Evolutionary conservation across 2,329 filamentous ascomycete species (phyloP), one percentile per base, ranked within the genome.

Genomic region (Colletotrichum euphorbiae): DNA sequence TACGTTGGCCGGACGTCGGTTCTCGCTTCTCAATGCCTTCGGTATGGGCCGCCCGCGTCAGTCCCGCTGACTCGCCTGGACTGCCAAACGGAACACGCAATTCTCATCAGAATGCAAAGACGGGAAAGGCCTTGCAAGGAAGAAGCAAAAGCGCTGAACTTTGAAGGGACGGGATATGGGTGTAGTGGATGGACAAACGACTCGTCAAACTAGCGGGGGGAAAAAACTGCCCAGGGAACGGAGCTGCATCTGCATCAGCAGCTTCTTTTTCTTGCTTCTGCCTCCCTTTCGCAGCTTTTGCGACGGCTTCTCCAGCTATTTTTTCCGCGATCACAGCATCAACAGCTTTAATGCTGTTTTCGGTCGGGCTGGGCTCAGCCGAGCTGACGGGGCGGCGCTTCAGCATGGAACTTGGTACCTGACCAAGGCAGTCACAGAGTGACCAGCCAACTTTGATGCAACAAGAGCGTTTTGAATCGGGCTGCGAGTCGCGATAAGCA

Each of bases 101-200:
- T 12, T 48, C 51, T 63, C 58, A 57, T 31, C 59, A 45, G 58
- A 67, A 51, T 28, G 15, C 58, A n/a, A 56, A 31, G 51, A 45
- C 17, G 59, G 64, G 58, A 62, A 62, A n/a, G 24, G 59, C 58
- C 64, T 63, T 67, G 64, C 28, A 56, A 50, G 28, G 40, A 67
- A 67, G 59, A 67, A 67, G 64, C 51, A 67, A 67, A 43, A 42
- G 19, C n/a, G 45, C 48, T 24, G 45, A n/a, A n/a, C n/a, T n/a
- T n/a, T n/a, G n/a, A 52, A 40, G 58, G 36, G 43, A 36, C 40
- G 42, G 12, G 42, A 46, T 17, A 19, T 6, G 52, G 19, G 51
- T n/a, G n/a, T n/a, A n/a, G n/a, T n/a, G n/a, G n/a, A n/a, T n/a
- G n/a, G n/a, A n/a, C n/a, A n/a, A n/a, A n/a, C n/a, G n/a, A n/a